Evolutionary conservation across 345 rosid genomes (phyloP).

Genomic region (Aquilaria malaccensis): DNA sequence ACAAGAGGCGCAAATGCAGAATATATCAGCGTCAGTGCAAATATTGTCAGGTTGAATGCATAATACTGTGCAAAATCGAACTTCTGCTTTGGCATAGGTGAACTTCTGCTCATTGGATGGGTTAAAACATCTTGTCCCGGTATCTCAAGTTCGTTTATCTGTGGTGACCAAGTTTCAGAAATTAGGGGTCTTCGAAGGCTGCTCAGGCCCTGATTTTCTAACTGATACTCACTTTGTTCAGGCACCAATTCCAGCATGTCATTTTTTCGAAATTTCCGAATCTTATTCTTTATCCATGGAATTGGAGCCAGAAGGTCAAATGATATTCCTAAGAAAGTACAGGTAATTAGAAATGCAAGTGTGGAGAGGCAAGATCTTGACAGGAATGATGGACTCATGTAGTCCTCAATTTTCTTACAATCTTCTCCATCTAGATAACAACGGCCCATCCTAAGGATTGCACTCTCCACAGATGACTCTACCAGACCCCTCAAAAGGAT

Average conservation of each 20-base stretch:
- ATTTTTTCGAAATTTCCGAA: slow-evolving; percentile 78
- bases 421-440: slow-evolving; percentile 97
- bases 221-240: slow-evolving; percentile 67
- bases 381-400: slow-evolving; percentile 87
- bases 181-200: slow-evolving; percentile 72
- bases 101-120: slow-evolving; percentile 77
- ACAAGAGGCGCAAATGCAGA: slow-evolving; percentile 87
- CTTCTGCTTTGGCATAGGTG: slow-evolving; percentile 88
- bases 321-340: slow-evolving; percentile 95
- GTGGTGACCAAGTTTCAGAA: slow-evolving; percentile 53
- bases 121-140: slow-evolving; percentile 70
- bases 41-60: slow-evolving; percentile 90
- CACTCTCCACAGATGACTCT: slow-evolving; percentile 81
- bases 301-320: slow-evolving; percentile 85
- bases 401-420: slow-evolving; percentile 94
- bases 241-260: slow-evolving; percentile 98
- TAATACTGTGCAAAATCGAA: slow-evolving; percentile 97
- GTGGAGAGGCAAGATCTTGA: slow-evolving; percentile 93
- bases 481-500: slow-evolving; percentile 80
- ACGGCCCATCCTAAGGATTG: slow-evolving; percentile 80
- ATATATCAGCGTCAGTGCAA: slow-evolving; percentile 87
- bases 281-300: slow-evolving; percentile 94
- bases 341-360: slow-evolving; percentile 80
- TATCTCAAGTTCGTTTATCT: slow-evolving; percentile 32
- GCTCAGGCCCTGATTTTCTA: slow-evolving; percentile 55